Evolutionary conservation across 148 eudicot species (phyloP).

Genomic region (Fagopyrum tataricum): DNA sequence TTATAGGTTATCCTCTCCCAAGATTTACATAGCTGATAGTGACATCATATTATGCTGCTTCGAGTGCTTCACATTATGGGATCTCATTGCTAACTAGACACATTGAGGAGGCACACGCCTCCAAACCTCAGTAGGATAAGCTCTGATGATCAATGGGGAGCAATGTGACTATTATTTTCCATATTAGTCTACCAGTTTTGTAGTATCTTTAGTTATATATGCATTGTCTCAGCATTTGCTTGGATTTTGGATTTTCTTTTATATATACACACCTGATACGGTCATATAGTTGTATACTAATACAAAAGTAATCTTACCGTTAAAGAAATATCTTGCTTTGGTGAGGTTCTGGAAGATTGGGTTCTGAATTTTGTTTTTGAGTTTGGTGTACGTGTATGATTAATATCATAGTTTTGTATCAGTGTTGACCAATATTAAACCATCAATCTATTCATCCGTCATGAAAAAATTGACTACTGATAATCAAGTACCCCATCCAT

Average conservation of each 20-base stretch:
- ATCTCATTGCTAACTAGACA: constrained; percentile 72
- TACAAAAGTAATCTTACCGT: too few species aligned
- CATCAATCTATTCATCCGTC: too few species aligned
- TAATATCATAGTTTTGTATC: too few species aligned
- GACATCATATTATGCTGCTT: constrained; percentile 80
- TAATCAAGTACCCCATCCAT: too few species aligned
- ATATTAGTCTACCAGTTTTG: neutral
- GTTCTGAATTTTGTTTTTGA: too few species aligned
- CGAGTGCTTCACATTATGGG: constrained; percentile 78
- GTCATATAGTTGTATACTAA: neutral
- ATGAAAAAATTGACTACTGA: too few species aligned
- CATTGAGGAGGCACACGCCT: constrained; percentile 60
- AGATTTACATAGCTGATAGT: constrained; percentile 65
- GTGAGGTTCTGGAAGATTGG: too few species aligned
- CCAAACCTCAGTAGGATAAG: constrained; percentile 20
- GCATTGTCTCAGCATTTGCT: neutral
- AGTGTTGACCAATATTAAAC: too few species aligned
- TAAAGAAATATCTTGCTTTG: too few species aligned
- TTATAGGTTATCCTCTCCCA: constrained; percentile 68
- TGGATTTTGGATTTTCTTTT: neutral
- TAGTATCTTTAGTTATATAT: neutral
- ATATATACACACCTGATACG: neutral
- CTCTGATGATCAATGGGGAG: neutral
- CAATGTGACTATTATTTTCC: constrained; percentile 3
- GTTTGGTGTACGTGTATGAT: too few species aligned